Evolutionary conservation across 345 rosid species (phyloP).

Genomic region (Cardamine chenopodiifolia): DNA sequence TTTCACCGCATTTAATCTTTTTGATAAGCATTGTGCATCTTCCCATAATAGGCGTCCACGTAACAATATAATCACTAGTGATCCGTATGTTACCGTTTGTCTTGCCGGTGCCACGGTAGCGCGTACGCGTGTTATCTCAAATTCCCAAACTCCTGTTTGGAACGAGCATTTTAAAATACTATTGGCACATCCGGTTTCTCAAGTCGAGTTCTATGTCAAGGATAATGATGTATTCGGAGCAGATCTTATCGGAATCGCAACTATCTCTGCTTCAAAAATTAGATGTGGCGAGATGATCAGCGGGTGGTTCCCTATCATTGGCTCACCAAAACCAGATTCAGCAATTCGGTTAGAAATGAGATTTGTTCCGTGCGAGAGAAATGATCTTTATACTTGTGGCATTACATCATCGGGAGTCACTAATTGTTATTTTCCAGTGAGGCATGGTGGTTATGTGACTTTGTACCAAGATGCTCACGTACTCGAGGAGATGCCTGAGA

Average conservation of each 20-base stretch:
- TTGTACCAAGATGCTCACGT: slow-evolving; percentile 87
- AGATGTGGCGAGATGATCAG: slow-evolving; percentile 50
- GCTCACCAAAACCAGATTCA: slow-evolving; percentile 70
- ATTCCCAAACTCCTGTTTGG: slow-evolving; percentile 68
- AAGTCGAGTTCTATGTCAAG: slow-evolving; percentile 71
- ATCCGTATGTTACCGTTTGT: slow-evolving; percentile 82
- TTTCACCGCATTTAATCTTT: slow-evolving; percentile 48
- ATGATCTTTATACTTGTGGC: slow-evolving; percentile 50
- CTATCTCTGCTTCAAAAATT: slow-evolving; percentile 46
- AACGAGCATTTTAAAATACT: slow-evolving; percentile 69
- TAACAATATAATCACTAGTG: slow-evolving; percentile 68
- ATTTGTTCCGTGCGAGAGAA: slow-evolving; percentile 55
- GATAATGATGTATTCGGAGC: slow-evolving; percentile 86
- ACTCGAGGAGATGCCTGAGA: slow-evolving; percentile 53
- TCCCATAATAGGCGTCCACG: slow-evolving; percentile 26
- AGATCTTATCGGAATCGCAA: slow-evolving; percentile 66
- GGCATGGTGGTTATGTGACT: slow-evolving; percentile 65
- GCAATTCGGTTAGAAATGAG: slow-evolving; percentile 63
- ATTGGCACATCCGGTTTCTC: slow-evolving; percentile 67
- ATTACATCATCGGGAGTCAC: slow-evolving; percentile 48
- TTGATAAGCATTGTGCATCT: slow-evolving; percentile 41
- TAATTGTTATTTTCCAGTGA: slow-evolving; percentile 68
- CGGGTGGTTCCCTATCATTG: slow-evolving; percentile 73
- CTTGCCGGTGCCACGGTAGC: slow-evolving; percentile 76
- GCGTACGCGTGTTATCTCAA: slow-evolving; percentile 78